Percentiles rank a stretch among this genome's conserved stretches.
phyloP scores from a whole-genome alignment of 2,329 filamentous ascomycete species.

The Dissoconium aciculare region DNA sequence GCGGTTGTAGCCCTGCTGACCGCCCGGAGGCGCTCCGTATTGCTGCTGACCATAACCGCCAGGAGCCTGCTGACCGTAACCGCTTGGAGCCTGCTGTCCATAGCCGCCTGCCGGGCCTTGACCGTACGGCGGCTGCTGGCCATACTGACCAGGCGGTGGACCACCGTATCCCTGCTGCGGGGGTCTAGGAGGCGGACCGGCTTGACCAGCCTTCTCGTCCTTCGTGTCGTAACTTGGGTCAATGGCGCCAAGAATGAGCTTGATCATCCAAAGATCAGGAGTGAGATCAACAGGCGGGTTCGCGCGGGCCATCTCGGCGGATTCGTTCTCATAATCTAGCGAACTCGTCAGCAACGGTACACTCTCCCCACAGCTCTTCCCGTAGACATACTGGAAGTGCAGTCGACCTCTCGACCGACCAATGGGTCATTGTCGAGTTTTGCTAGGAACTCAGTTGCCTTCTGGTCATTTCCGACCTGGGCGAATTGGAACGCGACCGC shows the following conservation, averaged over 20 bases:
- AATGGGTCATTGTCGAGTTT: conserved; percentile 49
- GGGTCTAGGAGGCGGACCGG: conserved; percentile 16
- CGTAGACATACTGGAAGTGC: conserved; percentile 48
- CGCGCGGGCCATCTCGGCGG: conserved; percentile 48
- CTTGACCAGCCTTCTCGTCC: conserved; percentile 39
- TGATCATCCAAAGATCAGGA: conserved; percentile 51
- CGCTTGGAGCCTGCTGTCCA: conserved; percentile 15
- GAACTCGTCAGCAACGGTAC: conserved; percentile 8
- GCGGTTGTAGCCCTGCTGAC: conserved; percentile 3
- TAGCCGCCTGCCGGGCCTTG: conserved; percentile 13
- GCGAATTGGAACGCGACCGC: conserved; percentile 54
- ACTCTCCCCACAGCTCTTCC: not conserved
- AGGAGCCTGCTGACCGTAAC: conserved; percentile 14
- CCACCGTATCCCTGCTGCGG: conserved; percentile 22
- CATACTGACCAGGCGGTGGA: conserved; percentile 21
- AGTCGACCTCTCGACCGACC: conserved; percentile 49
- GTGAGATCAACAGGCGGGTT: conserved; percentile 48
- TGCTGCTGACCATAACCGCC: conserved; percentile 6
- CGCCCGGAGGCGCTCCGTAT: conserved; percentile 7
- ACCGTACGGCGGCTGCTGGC: conserved; percentile 17
- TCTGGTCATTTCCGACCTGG: conserved; percentile 52
- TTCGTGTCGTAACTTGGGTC: conserved; percentile 51
- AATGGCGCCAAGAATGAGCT: conserved; percentile 52
- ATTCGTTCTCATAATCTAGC: conserved; percentile 51
- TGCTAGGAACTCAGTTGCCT: conserved; percentile 47